Evolutionary conservation across 257 asterid genomes (phyloP).

Genomic region (Nicotiana otophora): DNA sequence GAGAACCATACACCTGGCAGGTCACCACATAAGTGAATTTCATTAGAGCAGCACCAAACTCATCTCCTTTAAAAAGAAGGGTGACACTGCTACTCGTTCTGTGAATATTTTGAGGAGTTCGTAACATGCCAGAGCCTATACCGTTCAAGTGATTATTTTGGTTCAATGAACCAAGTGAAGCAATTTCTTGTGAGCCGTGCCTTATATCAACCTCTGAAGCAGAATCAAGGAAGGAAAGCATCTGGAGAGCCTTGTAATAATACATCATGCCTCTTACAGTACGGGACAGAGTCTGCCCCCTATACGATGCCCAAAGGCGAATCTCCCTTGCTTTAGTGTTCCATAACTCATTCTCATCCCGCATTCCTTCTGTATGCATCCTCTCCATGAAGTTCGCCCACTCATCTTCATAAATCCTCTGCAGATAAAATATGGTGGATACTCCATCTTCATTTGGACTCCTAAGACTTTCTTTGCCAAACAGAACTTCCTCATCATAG

Average conservation of each 20-base stretch:
- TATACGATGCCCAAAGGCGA: conserved; percentile 93
- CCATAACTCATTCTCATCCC: conserved; percentile 64
- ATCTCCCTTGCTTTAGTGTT: conserved; percentile 59
- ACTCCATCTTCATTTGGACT: conserved; percentile 86
- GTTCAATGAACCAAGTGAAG: conserved; percentile 43
- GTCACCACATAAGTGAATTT: conserved; percentile 84
- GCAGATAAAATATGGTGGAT: conserved; percentile 78
- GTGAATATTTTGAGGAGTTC: conserved; percentile 41
- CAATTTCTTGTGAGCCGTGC: conserved; percentile 56
- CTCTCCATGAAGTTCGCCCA: conserved; percentile 85
- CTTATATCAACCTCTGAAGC: conserved; percentile 84
- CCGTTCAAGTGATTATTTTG: conserved; percentile 26
- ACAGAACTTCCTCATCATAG: conserved; percentile 87
- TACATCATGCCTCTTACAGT: conserved; percentile 99
- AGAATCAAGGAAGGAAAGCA: conserved; percentile 86
- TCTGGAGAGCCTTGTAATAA: conserved; percentile 82
- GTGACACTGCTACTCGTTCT: conserved; percentile 74
- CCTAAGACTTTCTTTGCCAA: conserved; percentile 70
- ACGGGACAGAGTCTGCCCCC: conserved; percentile 93
- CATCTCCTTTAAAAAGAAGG: conserved; percentile 63
- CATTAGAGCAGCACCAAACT: conserved; percentile 79
- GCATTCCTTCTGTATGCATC: conserved; percentile 77
- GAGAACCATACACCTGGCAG: conserved; percentile 94
- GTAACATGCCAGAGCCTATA: conserved; percentile 20
- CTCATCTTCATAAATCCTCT: conserved; percentile 79